Evolutionary conservation across 176 grass and related monocot species (phyloP), one percentile per base, ranked within the genome.

Genomic region (Aechmea fasciata): DNA sequence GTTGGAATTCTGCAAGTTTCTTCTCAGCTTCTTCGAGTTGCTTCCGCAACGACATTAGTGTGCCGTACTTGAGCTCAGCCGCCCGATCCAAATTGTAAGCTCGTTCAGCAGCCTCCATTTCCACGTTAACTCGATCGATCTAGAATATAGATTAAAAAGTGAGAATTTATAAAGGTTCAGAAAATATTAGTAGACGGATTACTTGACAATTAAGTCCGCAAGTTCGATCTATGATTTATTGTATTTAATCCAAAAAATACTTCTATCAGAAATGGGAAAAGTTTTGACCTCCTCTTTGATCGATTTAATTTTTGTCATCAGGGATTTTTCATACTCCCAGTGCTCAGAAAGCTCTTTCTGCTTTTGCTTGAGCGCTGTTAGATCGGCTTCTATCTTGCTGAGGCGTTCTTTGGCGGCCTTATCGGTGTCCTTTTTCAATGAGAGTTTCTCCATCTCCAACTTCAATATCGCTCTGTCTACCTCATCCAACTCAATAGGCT

Each of bases 401-500:
- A 96, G 68, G 14, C 92, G 59, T 73, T 92, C 85, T 89, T 89
- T 96, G 49, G 92, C 89, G 52, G 86, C 86, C 76, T 96, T 96
- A 70, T 90, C 88, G 13, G 70, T 91, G 67, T 96, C 89, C 69
- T 92, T 96, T 72, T 92, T 92, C 70, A 96, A 76, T 13, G 86
- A 96, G 13, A 96, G 85, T 79, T 92, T 96, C 79, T 96, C 88
- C 89, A 96, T 92, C 79, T 96, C 93, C 75, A 96, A 76, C 79
- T 87, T 96, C 67, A 92, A 71, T 47, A 96, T 91, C 76, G 90
- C 84, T 78, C 93, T 92, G 72, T 92, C 88, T 15, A 89, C 75
- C 81, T 90, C 93, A 81, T 96, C 93, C 75, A 96, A 82, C 51
- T 96, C 86, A 3, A 89, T 92, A 64, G 93, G 93, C 55, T 92